phyloP scores from a whole-genome alignment of 2,329 filamentous ascomycete genomes.

The Sarocladium kiliense region DNA sequence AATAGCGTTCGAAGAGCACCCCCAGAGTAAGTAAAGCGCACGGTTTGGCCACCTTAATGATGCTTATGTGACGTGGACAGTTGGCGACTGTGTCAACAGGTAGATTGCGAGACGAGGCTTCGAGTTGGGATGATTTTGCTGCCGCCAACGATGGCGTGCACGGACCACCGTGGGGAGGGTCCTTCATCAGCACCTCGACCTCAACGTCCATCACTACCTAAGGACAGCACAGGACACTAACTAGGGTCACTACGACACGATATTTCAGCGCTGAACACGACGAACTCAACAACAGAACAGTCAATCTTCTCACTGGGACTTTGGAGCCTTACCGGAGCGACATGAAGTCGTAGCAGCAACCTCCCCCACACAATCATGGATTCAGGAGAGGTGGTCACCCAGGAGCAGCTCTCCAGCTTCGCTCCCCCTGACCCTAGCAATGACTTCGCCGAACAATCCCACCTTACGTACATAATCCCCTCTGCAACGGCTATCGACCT shows the following conservation, averaged over 20 bases:
- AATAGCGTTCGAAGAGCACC: neutral
- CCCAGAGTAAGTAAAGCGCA: too few relatives aligned
- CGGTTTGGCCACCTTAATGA: neutral
- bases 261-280: neutral
- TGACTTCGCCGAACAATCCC: slow-evolving; percentile 51
- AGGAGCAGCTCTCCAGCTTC: slow-evolving; percentile 8
- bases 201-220: neutral
- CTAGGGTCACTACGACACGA: neutral
- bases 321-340: too few relatives aligned
- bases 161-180: slow-evolving; percentile 1
- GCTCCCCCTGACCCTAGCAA: slow-evolving; percentile 18
- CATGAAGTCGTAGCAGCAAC: neutral
- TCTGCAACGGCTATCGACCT: slow-evolving; percentile 49
- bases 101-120: neutral
- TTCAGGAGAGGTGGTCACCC: neutral
- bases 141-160: neutral
- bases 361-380: neutral
- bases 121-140: slow-evolving; percentile 1
- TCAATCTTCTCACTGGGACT: too few relatives aligned
- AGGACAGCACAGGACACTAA: neutral
- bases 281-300: too few relatives aligned
- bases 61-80: neutral
- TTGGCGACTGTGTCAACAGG: neutral
- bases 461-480: slow-evolving; percentile 57
- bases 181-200: neutral